phyloP scores from a whole-genome alignment of 1,284 basidiomycete species.

The Sporisorium sorghi region DNA sequence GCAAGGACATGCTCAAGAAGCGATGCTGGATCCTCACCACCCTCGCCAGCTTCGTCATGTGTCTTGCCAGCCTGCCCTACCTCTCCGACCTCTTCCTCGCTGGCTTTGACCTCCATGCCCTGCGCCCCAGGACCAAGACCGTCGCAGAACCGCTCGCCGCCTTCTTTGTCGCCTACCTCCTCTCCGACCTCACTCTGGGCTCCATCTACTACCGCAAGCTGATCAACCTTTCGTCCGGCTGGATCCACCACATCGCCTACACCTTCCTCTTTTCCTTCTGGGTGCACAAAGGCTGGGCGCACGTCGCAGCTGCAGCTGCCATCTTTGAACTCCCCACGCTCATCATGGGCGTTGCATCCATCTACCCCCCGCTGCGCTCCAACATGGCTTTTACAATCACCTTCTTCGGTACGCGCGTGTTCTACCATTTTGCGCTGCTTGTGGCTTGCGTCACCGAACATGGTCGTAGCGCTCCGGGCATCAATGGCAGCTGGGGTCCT shows the following conservation, averaged over 20 bases:
- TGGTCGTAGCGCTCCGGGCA: constrained; percentile 53
- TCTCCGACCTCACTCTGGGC: constrained; percentile 62
- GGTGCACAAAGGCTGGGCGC: constrained; percentile 61
- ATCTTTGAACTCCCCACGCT: constrained; percentile 67
- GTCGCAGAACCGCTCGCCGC: constrained; percentile 58
- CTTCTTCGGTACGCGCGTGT: constrained; percentile 65
- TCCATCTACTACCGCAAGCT: constrained; percentile 65
- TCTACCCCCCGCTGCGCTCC: constrained; percentile 63
- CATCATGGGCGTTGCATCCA: constrained; percentile 65
- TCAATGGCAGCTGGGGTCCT: constrained; percentile 57
- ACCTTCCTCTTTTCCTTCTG: constrained; percentile 58
- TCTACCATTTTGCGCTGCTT: constrained; percentile 63
- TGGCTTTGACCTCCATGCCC: constrained; percentile 54
- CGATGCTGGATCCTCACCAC: constrained; percentile 69
- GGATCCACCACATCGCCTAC: constrained; percentile 67
- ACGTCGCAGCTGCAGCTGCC: constrained; percentile 56
- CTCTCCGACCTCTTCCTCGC: constrained; percentile 57
- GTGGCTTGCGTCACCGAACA: constrained; percentile 45
- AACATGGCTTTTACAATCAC: constrained; percentile 66
- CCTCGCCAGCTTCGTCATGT: constrained; percentile 61
- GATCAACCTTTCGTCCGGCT: constrained; percentile 66
- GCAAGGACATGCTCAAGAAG: constrained; percentile 59
- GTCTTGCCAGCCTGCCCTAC: constrained; percentile 58
- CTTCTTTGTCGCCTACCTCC: constrained; percentile 67
- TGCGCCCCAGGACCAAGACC: constrained; percentile 52